A percentile compares a stretch with the other conserved stretches of the same genome.
These are phyloP conservation scores for Colletotrichum tropicicola DNA, from an alignment of 2,329 filamentous ascomycete species.

Conservation along the genomic window DNA sequence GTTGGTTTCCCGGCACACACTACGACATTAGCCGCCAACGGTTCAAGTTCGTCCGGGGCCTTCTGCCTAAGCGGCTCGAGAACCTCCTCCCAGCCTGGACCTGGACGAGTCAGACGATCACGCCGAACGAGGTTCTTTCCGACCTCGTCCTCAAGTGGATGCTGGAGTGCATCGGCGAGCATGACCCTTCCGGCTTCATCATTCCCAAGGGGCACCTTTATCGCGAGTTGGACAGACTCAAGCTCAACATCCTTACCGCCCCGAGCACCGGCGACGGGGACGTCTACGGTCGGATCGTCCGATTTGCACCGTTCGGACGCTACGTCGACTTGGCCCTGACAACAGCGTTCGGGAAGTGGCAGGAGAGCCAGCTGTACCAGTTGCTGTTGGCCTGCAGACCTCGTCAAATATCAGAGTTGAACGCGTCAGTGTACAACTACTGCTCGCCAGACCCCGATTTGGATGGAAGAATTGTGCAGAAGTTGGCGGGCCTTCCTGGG, in stretches of 20 bases:
- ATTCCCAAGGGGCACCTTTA: slow-evolving; percentile 7
- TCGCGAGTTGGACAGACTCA: slow-evolving; percentile 9
- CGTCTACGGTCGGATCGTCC: slow-evolving; percentile 1
- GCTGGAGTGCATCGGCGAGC: slow-evolving; percentile 25
- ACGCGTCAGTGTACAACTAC: slow-evolving; percentile 22
- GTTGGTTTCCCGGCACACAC: slow-evolving; percentile 36
- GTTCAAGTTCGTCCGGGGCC: slow-evolving; percentile 30
- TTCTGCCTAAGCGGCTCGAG: slow-evolving; percentile 33
- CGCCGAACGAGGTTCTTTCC: slow-evolving; percentile 33
- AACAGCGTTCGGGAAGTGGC: not conserved
- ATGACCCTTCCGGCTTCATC: slow-evolving; percentile 26
- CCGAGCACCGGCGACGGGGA: slow-evolving; percentile 9
- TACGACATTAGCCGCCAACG: slow-evolving; percentile 35
- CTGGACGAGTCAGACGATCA: slow-evolving; percentile 31
- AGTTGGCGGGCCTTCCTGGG: slow-evolving; percentile 5
- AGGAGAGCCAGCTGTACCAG: slow-evolving; percentile 9
- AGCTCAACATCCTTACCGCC: not conserved
- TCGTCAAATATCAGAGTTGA: not conserved
- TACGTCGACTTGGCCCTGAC: slow-evolving; percentile 8
- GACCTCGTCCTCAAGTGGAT: slow-evolving; percentile 34
- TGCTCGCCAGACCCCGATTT: slow-evolving; percentile 7
- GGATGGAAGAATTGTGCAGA: slow-evolving; percentile 9
- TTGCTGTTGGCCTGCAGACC: slow-evolving; percentile 17
- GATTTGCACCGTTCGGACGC: not conserved
- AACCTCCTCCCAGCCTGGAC: slow-evolving; percentile 37